phyloP scores from a whole-genome alignment of 2,329 filamentous ascomycete genomes.

The Escovopsis sp. region DNA sequence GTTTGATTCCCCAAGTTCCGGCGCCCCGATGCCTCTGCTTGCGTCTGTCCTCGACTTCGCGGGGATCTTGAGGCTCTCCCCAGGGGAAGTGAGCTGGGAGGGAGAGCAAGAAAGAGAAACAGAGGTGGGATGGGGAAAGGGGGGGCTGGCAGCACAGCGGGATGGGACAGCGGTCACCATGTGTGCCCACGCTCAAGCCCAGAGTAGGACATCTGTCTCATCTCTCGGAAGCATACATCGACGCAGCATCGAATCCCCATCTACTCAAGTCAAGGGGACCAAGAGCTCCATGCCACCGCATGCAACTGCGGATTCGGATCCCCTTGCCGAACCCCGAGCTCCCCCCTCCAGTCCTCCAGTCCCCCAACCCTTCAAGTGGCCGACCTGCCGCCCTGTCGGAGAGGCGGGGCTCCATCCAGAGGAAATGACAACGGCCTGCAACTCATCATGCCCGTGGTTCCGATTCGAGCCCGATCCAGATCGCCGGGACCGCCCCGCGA shows the following conservation, averaged over 20 bases:
- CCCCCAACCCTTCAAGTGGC: too few species aligned
- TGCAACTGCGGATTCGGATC: not conserved
- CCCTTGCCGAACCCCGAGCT: not conserved
- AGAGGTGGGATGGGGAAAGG: too few species aligned
- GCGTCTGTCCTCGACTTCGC: not conserved
- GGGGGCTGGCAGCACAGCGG: not conserved
- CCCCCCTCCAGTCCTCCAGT: not conserved
- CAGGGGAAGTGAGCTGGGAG: too few species aligned
- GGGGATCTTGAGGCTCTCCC: not conserved
- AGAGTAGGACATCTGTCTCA: constrained; percentile 6
- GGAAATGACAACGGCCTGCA: constrained; percentile 1
- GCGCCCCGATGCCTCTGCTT: not conserved
- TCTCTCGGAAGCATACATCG: constrained; percentile 4
- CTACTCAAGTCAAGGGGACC: not conserved
- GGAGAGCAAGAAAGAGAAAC: too few species aligned
- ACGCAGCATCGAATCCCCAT: constrained; percentile 1
- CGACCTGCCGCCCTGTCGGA: too few species aligned
- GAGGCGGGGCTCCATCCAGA: constrained; percentile 2
- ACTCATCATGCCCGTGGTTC: not conserved
- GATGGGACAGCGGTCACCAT: not conserved
- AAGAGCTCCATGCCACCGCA: not conserved
- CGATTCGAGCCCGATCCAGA: not conserved
- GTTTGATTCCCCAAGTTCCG: not conserved
- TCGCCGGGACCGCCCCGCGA: not conserved
- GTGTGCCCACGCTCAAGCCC: constrained; percentile 2